phyloP scores from a whole-genome alignment of 2,329 filamentous ascomycete species.

The Fusarium buharicum region DNA sequence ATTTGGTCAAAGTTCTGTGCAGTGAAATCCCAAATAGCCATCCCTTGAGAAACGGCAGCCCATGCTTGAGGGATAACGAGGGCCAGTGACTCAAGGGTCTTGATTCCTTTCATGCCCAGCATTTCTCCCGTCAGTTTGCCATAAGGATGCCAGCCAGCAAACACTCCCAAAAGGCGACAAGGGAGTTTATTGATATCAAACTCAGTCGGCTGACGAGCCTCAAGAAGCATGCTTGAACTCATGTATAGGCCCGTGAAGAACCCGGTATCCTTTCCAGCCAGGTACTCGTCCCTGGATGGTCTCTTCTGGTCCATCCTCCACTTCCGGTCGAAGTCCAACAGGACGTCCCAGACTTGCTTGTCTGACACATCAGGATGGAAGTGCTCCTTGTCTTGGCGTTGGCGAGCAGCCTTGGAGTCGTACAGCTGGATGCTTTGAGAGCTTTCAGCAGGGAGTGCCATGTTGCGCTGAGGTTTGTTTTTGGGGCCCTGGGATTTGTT shows the following conservation, averaged over 20 bases:
- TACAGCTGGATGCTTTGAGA: neutral
- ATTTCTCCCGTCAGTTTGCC: constrained; percentile 22
- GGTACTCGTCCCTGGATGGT: neutral
- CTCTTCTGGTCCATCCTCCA: neutral
- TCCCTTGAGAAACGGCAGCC: constrained; percentile 36
- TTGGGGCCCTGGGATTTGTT: neutral
- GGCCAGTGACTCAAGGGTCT: constrained; percentile 37
- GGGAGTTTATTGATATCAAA: neutral
- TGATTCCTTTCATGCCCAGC: constrained; percentile 39
- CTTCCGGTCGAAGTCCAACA: neutral
- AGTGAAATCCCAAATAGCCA: constrained; percentile 46
- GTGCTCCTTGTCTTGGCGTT: neutral
- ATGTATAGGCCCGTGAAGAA: neutral
- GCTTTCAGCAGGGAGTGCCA: neutral
- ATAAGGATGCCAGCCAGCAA: constrained; percentile 24
- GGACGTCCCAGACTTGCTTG: neutral
- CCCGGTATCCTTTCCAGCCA: neutral
- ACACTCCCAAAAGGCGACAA: neutral
- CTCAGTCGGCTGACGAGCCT: neutral
- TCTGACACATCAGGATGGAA: neutral
- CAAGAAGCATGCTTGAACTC: neutral
- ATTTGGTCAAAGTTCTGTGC: constrained; percentile 24
- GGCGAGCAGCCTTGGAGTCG: neutral
- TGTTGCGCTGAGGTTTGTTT: neutral
- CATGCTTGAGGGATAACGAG: constrained; percentile 39